Evolutionary conservation across 2,329 filamentous ascomycete species (phyloP).

Genomic region (Dactylellina sp.): DNA sequence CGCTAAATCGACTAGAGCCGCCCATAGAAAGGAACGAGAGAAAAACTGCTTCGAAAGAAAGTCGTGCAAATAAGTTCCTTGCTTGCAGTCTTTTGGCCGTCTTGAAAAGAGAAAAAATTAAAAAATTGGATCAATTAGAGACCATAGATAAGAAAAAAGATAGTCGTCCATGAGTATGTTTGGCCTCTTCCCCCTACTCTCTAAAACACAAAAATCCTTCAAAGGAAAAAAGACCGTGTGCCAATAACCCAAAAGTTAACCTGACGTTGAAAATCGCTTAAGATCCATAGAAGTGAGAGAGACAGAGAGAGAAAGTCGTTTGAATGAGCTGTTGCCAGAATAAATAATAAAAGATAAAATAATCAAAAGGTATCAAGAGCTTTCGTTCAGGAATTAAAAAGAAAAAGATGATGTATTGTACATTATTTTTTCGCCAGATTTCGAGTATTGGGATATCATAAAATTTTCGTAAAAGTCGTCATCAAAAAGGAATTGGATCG

Average conservation of each 20-base stretch:
- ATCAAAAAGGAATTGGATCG: slow-evolving; percentile 17
- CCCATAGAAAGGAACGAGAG: slow-evolving; percentile 12
- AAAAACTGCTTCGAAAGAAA: not conserved
- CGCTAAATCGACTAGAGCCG: slow-evolving; percentile 20
- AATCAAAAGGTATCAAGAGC: slow-evolving; percentile 52
- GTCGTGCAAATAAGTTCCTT: slow-evolving; percentile 1
- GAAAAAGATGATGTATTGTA: slow-evolving; percentile 45
- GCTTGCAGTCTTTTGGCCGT: not conserved
- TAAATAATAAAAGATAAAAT: slow-evolving; percentile 7
- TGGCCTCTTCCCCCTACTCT: not conserved
- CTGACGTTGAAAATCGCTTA: not conserved
- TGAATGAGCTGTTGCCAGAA: slow-evolving; percentile 8
- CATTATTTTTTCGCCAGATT: slow-evolving; percentile 56
- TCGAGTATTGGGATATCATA: slow-evolving; percentile 54
- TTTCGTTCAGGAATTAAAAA: slow-evolving; percentile 21
- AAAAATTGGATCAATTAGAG: too few relatives aligned
- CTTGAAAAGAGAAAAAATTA: not conserved
- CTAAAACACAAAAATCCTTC: not conserved
- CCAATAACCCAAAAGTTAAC: not conserved
- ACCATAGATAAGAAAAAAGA: not conserved
- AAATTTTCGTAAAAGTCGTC: slow-evolving; percentile 47
- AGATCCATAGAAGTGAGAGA: slow-evolving; percentile 1
- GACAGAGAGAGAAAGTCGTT: slow-evolving; percentile 1
- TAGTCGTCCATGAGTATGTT: not conserved
- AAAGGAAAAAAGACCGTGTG: slow-evolving; percentile 5